Evolutionary conservation across 257 asterid genomes (phyloP).

Genomic region (Scutellaria minor): DNA sequence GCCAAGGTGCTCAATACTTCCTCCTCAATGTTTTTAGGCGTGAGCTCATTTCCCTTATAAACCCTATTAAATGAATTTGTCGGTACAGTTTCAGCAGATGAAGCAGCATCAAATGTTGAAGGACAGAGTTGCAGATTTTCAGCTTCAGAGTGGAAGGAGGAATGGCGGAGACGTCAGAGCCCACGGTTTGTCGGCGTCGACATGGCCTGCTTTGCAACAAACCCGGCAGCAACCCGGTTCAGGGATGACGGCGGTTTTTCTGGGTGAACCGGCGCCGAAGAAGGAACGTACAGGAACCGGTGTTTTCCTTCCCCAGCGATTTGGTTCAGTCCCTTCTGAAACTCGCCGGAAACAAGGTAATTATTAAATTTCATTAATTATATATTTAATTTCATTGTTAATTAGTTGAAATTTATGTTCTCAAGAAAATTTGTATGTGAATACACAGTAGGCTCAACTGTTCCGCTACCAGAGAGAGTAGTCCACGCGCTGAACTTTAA

Average conservation of each 20-base stretch:
- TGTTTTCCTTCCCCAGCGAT: slow-evolving; percentile 71
- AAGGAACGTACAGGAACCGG: slow-evolving; percentile 82
- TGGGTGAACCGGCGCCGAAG: slow-evolving; percentile 46
- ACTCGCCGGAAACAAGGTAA: slow-evolving; percentile 57
- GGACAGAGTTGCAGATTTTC: slow-evolving; percentile 31
- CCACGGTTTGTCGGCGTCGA: slow-evolving; percentile 20
- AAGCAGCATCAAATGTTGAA: slow-evolving; percentile 42
- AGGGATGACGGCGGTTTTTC: slow-evolving; percentile 53
- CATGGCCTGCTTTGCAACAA: slow-evolving; percentile 49
- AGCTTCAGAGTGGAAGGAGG: slow-evolving; percentile 39
- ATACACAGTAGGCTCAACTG: slow-evolving; percentile 51
- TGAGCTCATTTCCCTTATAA: background rate
- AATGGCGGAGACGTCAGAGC: slow-evolving; percentile 26
- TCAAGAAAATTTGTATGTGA: background rate
- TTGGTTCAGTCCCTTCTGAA: slow-evolving; percentile 40
- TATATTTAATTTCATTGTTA: background rate
- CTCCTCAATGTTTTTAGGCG: background rate
- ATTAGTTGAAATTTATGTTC: background rate
- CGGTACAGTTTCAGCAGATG: slow-evolving; percentile 45
- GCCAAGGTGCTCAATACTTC: slow-evolving; percentile 37
- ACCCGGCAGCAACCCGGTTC: slow-evolving; percentile 45
- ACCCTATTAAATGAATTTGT: too few species aligned
- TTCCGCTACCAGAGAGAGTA: slow-evolving; percentile 59
- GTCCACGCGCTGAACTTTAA: slow-evolving; percentile 58
- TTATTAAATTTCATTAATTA: background rate